Conservation (phyloP, 106 monocot genomes). For the Dendrobium nobile region DNA sequence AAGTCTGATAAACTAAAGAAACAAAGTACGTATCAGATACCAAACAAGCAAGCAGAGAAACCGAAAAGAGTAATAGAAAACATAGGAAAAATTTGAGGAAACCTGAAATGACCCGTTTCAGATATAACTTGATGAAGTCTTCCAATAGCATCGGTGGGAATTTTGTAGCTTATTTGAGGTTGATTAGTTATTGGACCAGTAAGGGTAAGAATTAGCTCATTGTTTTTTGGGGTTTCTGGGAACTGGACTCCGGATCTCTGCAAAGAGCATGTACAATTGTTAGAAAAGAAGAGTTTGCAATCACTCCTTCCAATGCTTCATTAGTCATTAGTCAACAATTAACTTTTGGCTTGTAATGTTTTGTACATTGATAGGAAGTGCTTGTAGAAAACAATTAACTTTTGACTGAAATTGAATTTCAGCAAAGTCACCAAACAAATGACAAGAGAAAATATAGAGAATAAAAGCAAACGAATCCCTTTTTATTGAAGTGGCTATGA, state of each 20-base stretch:
- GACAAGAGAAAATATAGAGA: too few species aligned
- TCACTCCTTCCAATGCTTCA: neutral
- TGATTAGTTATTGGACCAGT: slow-evolving; percentile 14
- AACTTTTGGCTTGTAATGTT: neutral
- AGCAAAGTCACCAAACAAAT: too few species aligned
- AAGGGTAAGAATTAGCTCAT: slow-evolving; percentile 35
- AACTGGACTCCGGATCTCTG: slow-evolving; percentile 67
- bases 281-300: neutral
- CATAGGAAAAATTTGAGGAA: neutral
- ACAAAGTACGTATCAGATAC: neutral
- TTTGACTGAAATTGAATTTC: too few species aligned
- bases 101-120: slow-evolving; percentile 54
- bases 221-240: slow-evolving; percentile 36
- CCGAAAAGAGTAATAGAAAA: neutral
- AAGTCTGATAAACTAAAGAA: slow-evolving; percentile 48
- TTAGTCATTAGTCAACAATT: neutral
- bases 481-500: too few species aligned
- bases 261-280: neutral
- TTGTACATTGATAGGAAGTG: too few species aligned
- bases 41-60: neutral
- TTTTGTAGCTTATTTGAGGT: slow-evolving; percentile 20
- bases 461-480: too few species aligned
- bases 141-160: slow-evolving; percentile 25
- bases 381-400: too few species aligned
- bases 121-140: slow-evolving; percentile 46